Conservation (phyloP, 176 grass and related monocot species). For the Rhynchospora tenuis region DNA sequence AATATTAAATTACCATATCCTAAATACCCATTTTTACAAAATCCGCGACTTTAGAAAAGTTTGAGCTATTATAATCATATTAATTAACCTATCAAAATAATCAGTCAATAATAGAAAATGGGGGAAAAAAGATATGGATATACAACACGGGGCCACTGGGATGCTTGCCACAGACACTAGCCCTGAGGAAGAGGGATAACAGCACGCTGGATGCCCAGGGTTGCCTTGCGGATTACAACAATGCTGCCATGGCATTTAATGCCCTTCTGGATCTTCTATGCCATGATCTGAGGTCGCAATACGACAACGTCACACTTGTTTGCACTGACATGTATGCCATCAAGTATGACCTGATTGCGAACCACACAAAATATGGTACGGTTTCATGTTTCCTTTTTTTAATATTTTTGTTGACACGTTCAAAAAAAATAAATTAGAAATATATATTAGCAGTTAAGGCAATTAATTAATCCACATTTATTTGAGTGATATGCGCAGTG, state of each 20-base stretch:
- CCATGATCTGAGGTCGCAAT: conserved; percentile 11
- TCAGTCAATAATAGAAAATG: conserved; percentile 34
- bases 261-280: conserved; percentile 23
- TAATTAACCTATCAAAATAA: neutral
- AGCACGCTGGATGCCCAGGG: conserved; percentile 27
- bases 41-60: neutral
- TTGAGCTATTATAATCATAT: neutral
- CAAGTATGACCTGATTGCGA: conserved; percentile 46
- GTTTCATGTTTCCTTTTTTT: neutral
- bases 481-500: too few relatives aligned
- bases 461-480: too few relatives aligned
- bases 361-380: conserved; percentile 42
- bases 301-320: conserved; percentile 23
- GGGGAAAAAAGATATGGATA: conserved; percentile 38
- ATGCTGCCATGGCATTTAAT: conserved; percentile 37
- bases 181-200: conserved; percentile 1
- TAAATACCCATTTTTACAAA: too few relatives aligned
- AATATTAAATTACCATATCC: too few relatives aligned
- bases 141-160: conserved; percentile 47
- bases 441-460: too few relatives aligned
- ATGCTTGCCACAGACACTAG: conserved; percentile 36
- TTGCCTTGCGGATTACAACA: conserved; percentile 37
- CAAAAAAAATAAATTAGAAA: neutral
- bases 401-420: neutral
- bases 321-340: conserved; percentile 49